phyloP scores from a whole-genome alignment of 768 basidiomycete genomes.

The Suillus spraguei region DNA sequence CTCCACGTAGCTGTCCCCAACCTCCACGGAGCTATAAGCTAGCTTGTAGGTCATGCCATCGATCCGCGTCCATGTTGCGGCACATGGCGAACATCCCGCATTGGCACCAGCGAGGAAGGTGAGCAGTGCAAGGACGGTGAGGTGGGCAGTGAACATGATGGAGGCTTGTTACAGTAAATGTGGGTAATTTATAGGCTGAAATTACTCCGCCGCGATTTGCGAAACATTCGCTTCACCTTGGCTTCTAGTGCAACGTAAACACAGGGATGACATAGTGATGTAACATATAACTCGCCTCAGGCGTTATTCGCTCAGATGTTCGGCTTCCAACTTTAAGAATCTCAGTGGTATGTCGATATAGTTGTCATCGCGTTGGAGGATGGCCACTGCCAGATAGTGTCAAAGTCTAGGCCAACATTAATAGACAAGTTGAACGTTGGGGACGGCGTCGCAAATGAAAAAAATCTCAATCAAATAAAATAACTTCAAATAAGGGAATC shows the following conservation, averaged over 20 bases:
- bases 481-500: too few species aligned
- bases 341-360: too few species aligned
- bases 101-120: not conserved
- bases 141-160: not conserved
- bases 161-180: not conserved
- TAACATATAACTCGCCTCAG: too few species aligned
- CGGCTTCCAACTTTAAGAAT: too few species aligned
- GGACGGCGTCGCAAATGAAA: too few species aligned
- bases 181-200: not conserved
- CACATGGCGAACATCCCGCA: not conserved
- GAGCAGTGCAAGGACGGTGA: not conserved
- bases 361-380: too few species aligned
- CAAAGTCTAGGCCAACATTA: too few species aligned
- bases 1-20: not conserved
- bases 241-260: not conserved
- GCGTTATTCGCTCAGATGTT: too few species aligned
- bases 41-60: not conserved
- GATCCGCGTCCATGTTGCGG: not conserved
- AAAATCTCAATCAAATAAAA: too few species aligned
- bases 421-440: too few species aligned
- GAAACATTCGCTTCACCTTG: not conserved
- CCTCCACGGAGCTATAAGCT: not conserved
- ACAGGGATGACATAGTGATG: too few species aligned
- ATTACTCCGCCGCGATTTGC: not conserved
- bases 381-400: too few species aligned